Evolutionary conservation across 1,139 yeast species (phyloP).

Genomic region (Entelexis paramagnoliae): DNA sequence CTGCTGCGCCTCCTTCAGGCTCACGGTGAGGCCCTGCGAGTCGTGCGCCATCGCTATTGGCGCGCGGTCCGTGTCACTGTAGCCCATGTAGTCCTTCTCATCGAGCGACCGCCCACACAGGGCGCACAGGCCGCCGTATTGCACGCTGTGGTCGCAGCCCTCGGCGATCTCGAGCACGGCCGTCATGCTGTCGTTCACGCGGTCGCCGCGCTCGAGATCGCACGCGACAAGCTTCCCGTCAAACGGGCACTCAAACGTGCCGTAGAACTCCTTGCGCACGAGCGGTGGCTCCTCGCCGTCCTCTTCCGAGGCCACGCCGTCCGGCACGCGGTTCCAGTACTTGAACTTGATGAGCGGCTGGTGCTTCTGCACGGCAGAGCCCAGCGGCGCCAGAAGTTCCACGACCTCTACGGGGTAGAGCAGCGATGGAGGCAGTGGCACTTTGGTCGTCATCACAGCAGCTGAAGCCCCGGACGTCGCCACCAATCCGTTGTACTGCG

Average conservation of each 20-base stretch:
- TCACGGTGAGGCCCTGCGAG: constrained; percentile 72
- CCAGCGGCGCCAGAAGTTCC: constrained; percentile 39
- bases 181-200: constrained; percentile 43
- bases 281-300: constrained; percentile 27
- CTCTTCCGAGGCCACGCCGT: constrained; percentile 33
- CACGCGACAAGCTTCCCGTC: constrained; percentile 55
- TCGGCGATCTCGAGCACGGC: constrained; percentile 51
- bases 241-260: constrained; percentile 69
- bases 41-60: constrained; percentile 87
- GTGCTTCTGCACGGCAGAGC: constrained; percentile 44
- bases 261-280: constrained; percentile 32
- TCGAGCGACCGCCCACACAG: constrained; percentile 81
- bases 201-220: constrained; percentile 48
- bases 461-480: neutral
- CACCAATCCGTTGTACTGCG: neutral
- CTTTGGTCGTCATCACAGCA: constrained; percentile 18
- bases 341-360: constrained; percentile 50
- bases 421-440: constrained; percentile 44
- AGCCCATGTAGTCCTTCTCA: constrained; percentile 68
- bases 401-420: constrained; percentile 63
- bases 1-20: constrained; percentile 74
- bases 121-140: constrained; percentile 92
- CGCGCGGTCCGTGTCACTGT: constrained; percentile 62
- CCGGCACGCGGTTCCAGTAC: constrained; percentile 46
- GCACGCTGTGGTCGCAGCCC: constrained; percentile 90